Base-by-base conservation (phyloP, 495 filamentous ascomycete genomes). In the Penicillium cosmopolitanum region DNA sequence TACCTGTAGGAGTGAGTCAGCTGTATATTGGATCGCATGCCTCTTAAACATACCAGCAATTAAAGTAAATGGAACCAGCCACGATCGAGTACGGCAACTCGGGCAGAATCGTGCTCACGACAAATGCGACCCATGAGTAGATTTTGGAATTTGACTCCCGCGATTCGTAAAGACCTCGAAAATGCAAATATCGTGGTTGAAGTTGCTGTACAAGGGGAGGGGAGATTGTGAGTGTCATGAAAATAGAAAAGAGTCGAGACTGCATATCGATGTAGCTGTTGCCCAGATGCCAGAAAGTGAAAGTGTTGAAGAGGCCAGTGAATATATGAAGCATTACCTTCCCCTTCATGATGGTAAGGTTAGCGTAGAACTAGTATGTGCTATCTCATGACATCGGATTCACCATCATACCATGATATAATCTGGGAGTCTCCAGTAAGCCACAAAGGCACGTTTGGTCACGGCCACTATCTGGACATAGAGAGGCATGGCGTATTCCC, bases 151-250 rank as follows among this genome's bases (percentile, higher is more conserved):
- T 82, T 11, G 73, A 69, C 51, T 84, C 81, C 16, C 81, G 78
- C 4, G 75, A 76, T 61, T 77, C 64, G 61, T 80, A 84, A 0
- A 82, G 62, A 6, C 72, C 68, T 12, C 81, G 73, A 59, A 78
- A 79, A 58, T 81, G 73, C 2, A 84, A 60, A 58, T 70, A 82
- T 25, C 66, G 70, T 6, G 80, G 81, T 61, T 84, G 81, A 2
- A 82, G 63, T 46, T 89, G 88, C 57, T 89, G 84, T 6, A 87
- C 85, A 0, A 90, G 69, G 1, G 83, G 82, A 0, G 83, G 84
- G 3, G 77, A 80, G 51, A 88, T 85, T 18, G 87, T 89, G 13
- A 89, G 77, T 11, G 84, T 83, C 85, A 91, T 86, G 71, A 92
- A 92, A 53, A 90, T 76, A 33, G 86, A 84, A 69, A 91, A 92